Evolutionary conservation across 2,329 filamentous ascomycete genomes (phyloP), one percentile per base, ranked within the genome.

Genomic region (Beauveria medogensis): DNA sequence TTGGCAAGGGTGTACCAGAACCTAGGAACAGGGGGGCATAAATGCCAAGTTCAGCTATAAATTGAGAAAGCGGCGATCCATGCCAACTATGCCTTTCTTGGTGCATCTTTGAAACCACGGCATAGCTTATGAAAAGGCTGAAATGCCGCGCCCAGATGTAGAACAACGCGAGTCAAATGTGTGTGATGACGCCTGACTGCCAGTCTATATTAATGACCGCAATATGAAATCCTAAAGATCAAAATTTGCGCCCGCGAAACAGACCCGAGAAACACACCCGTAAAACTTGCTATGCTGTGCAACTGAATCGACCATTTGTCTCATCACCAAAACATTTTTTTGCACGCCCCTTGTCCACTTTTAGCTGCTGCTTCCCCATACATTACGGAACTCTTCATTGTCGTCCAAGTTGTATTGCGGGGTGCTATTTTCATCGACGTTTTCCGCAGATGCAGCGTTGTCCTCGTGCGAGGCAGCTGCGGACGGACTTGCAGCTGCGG

Each of bases 361-460:
- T 53, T 56, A 55, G 43, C 53, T 47, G 41, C 62, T 58, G 12
- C 51, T 51, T 5, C 68, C 71, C 78, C 78, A 80, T n/a, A 79
- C 75, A 63, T 80, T 80, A 22, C 71, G 70, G 63, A 79, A 80
- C 60, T 77, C 78, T 3, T 79, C 77, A 30, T 70, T 70, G 20
- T 75, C 72, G n/a, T 71, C 65, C 2, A 74, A 68, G 28, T 68
- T 66, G 54, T 73, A 74, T 43, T 61, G 65, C 22, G 68, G 63
- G 4, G 48, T 24, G 46, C 61, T 53, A 24, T 62, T 63, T 8
- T 62, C 62, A 44, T 56, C 63, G 52, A 46, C 62, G 51, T 41
- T 52, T 52, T 54, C 37, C 59, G 43, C 58, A 65, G 65, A 26
- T 61, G 41, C 26, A 64, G 7, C 30, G 26, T 41, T 53, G 26